A percentile compares a stretch with the other conserved stretches of the same genome.
Conservation (phyloP, 75 land plant species). For the Pinus taeda region DNA sequence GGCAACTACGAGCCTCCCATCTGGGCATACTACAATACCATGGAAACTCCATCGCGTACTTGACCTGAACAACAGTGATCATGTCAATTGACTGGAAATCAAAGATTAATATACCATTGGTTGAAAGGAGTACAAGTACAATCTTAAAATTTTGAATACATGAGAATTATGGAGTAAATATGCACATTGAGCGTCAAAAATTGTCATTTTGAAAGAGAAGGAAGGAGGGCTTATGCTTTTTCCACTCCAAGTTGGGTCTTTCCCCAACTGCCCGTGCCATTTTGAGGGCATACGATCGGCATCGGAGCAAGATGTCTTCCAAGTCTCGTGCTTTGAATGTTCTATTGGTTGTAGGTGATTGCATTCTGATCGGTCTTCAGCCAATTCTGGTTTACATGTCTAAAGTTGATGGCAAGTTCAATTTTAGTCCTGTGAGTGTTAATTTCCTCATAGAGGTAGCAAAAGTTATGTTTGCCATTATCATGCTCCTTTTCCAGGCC, state of each 20-base stretch:
- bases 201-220: conserved; percentile 1
- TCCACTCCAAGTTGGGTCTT: conserved; percentile 61
- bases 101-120: neutral
- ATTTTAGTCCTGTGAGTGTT: conserved; percentile 95
- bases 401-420: conserved; percentile 95
- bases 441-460: conserved; percentile 86
- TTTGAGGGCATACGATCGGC: conserved; percentile 82
- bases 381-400: conserved; percentile 96
- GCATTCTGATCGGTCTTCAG: conserved; percentile 83
- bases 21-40: too few relatives aligned
- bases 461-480: conserved; percentile 81
- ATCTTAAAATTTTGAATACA: neutral
- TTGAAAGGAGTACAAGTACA: neutral
- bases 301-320: conserved; percentile 58
- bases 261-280: conserved; percentile 47
- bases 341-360: conserved; percentile 81
- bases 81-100: neutral
- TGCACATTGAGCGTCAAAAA: conserved; percentile 4
- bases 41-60: too few relatives aligned
- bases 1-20: too few relatives aligned
- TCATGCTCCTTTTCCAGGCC: conserved; percentile 87
- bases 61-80: too few relatives aligned
- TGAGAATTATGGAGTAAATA: conserved; percentile 5
- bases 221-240: conserved; percentile 11
- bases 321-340: conserved; percentile 56